Conservation (phyloP, 441 rosid species). For the Kokia cookei region DNA sequence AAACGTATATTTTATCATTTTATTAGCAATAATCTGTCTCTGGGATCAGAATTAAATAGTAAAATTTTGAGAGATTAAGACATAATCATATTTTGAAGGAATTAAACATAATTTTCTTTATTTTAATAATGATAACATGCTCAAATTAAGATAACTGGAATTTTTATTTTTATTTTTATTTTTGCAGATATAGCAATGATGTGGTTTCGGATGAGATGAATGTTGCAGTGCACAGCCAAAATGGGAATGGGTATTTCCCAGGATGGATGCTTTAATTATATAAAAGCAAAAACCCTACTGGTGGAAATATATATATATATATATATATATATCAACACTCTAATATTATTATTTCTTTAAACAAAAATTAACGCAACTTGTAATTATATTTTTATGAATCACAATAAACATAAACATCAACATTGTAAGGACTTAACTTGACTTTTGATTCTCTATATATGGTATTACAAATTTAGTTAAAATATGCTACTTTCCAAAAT, state of each 20-base stretch:
- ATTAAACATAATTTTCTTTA: too few relatives aligned
- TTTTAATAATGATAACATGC: too few relatives aligned
- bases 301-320: background rate
- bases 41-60: too few relatives aligned
- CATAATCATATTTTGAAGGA: too few relatives aligned
- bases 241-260: constrained; percentile 34
- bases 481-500: too few relatives aligned
- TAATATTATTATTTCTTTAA: background rate
- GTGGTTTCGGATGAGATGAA: constrained; percentile 21
- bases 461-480: too few relatives aligned
- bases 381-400: constrained; percentile 5
- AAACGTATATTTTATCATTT: too few relatives aligned
- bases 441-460: too few relatives aligned
- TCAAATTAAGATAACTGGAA: too few relatives aligned
- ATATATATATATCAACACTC: background rate
- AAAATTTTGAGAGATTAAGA: too few relatives aligned
- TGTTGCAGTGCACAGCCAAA: constrained; percentile 21
- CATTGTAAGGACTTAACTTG: background rate
- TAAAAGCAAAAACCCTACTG: background rate
- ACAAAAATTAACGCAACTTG: background rate
- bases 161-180: background rate
- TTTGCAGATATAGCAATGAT: constrained; percentile 32
- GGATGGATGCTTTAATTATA: constrained; percentile 45
- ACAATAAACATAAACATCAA: background rate
- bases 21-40: too few relatives aligned